Percentiles rank a stretch among this genome's conserved stretches.
These are phyloP conservation scores for Avena eriantha DNA, from an alignment of 176 grass and related monocot genomes.

Conservation along the genomic window DNA sequence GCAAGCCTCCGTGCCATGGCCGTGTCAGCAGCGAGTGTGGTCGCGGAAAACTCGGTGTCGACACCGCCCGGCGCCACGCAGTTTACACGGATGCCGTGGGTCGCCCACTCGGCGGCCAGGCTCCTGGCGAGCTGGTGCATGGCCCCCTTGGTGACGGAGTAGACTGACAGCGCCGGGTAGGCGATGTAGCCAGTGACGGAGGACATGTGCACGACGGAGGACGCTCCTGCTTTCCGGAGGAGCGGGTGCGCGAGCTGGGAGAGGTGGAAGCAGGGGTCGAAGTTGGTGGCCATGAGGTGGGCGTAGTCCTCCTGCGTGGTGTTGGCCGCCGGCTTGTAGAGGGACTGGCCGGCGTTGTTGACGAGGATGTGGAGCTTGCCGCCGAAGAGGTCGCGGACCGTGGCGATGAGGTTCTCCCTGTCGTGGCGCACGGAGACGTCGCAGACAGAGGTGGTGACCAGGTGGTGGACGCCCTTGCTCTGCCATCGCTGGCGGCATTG, in stretches of 20 bases:
- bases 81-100: conserved; percentile 44
- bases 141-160: conserved; percentile 47
- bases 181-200: conserved; percentile 35
- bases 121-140: conserved; percentile 46
- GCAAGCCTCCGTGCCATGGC: conserved; percentile 28
- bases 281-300: conserved; percentile 45
- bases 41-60: conserved; percentile 15
- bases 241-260: conserved; percentile 55
- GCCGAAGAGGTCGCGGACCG: conserved; percentile 30
- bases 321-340: conserved; percentile 5
- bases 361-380: conserved; percentile 60
- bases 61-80: conserved; percentile 37
- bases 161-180: conserved; percentile 45
- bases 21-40: conserved; percentile 34
- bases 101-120: conserved; percentile 47
- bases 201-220: conserved; percentile 47
- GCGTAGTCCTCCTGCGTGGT: conserved; percentile 37
- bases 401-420: conserved; percentile 38
- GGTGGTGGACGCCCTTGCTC: neutral
- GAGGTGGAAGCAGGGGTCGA: conserved; percentile 56
- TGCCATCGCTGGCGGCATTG: conserved; percentile 45
- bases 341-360: conserved; percentile 45
- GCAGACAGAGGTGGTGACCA: conserved; percentile 44
- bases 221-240: neutral
- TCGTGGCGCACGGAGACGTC: conserved; percentile 48